Percentiles rank a stretch among this genome's conserved stretches.
Evolutionary conservation across 768 basidiomycete species (phyloP).

Genomic region (Tephrocybe sp.): DNA sequence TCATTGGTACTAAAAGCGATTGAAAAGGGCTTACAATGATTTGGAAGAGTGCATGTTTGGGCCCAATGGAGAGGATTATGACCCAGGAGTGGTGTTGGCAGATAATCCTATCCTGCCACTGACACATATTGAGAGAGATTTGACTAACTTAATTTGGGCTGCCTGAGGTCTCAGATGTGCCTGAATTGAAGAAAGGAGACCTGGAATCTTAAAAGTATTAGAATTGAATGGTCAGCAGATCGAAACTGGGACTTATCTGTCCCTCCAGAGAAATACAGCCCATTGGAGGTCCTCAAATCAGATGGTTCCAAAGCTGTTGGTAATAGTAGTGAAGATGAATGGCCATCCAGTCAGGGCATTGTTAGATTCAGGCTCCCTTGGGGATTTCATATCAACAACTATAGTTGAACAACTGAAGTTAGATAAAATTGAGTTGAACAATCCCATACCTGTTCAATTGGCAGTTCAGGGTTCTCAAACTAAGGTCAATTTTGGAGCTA

Average conservation of each 20-base stretch:
- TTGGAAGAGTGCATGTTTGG: no score
- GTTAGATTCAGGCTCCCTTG: conserved; percentile 1
- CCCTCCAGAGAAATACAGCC: not conserved
- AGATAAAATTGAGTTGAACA: not conserved
- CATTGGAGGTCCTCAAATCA: not conserved
- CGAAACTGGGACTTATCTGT: not conserved
- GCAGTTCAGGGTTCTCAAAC: not conserved
- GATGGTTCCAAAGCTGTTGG: not conserved
- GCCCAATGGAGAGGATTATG: no score
- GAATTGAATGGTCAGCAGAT: not conserved
- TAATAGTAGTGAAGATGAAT: not conserved
- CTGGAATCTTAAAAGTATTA: not conserved
- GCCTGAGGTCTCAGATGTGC: no score
- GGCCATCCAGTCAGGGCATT: not conserved
- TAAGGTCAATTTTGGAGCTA: not conserved
- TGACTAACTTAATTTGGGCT: no score
- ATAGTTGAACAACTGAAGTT: not conserved
- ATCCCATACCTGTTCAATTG: not conserved
- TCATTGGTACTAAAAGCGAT: not conserved
- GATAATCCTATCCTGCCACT: no score
- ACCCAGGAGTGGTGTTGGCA: no score
- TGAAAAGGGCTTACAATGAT: no score
- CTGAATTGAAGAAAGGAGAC: no score
- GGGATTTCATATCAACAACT: not conserved
- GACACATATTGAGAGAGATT: no score